Evolutionary conservation across 345 rosid species (phyloP).

Genomic region (Linum usitatissimum): DNA sequence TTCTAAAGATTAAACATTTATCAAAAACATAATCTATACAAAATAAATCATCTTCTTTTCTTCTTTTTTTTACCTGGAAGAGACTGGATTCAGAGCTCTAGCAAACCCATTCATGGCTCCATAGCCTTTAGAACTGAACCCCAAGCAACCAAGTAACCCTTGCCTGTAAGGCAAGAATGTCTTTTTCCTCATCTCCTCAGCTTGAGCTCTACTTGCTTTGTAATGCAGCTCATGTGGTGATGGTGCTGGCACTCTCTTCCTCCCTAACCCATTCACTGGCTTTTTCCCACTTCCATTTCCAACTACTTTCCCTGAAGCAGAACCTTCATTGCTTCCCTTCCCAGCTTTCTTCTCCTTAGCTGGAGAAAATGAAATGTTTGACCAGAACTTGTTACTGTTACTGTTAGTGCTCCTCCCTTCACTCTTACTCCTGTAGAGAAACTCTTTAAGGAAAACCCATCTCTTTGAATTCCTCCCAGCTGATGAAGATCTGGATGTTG

Average conservation of each 20-base stretch:
- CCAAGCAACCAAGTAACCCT: conserved; percentile 90
- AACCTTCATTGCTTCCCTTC: background rate
- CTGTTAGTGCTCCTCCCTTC: conserved; percentile 88
- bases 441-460: conserved; percentile 87
- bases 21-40: background rate
- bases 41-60: background rate
- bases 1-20: no score
- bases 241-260: conserved; percentile 46
- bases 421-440: conserved; percentile 69
- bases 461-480: conserved; percentile 89
- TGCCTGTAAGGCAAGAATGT: conserved; percentile 89
- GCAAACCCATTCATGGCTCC: conserved; percentile 87
- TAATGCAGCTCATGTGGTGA: conserved; percentile 93
- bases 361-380: conserved; percentile 44
- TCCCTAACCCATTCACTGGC: conserved; percentile 46
- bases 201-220: conserved; percentile 80
- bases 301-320: background rate
- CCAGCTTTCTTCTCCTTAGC: conserved; percentile 42
- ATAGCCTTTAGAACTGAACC: conserved; percentile 92
- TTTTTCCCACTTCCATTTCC: conserved; percentile 19
- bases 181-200: conserved; percentile 94
- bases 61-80: conserved; percentile 44
- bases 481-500: conserved; percentile 77
- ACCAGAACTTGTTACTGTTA: conserved; percentile 52
- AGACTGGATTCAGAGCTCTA: conserved; percentile 80